Conservation (phyloP, 495 filamentous ascomycete species). For the Tricharina praecox region DNA sequence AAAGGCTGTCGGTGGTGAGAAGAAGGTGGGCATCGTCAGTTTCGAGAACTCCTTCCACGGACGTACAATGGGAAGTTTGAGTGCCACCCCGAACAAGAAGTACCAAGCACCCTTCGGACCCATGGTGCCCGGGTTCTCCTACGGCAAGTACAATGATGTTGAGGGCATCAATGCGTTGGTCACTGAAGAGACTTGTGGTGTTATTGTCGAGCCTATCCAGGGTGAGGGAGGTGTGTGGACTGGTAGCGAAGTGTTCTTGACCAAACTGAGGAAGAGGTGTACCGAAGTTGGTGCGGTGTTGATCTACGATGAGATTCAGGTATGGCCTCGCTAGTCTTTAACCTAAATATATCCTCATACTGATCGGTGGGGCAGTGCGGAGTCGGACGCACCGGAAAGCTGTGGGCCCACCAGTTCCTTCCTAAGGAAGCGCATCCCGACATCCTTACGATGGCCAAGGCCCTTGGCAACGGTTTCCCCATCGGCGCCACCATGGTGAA, state of each 20-base stretch:
- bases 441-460: constrained; percentile 85
- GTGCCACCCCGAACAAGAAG: constrained; percentile 94
- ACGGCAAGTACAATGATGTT: constrained; percentile 72
- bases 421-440: constrained; percentile 76
- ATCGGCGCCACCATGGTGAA: constrained; percentile 83
- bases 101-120: constrained; percentile 90
- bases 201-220: constrained; percentile 96
- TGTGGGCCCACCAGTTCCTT: constrained; percentile 73
- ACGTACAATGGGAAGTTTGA: constrained; percentile 80
- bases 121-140: constrained; percentile 84
- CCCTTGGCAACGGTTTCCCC: constrained; percentile 88
- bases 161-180: constrained; percentile 51
- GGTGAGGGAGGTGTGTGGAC: constrained; percentile 87
- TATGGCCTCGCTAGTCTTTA: neutral
- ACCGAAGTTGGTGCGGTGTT: constrained; percentile 74
- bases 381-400: constrained; percentile 60
- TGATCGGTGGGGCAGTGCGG: constrained; percentile 51
- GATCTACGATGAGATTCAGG: constrained; percentile 77
- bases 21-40: constrained; percentile 69
- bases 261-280: constrained; percentile 60
- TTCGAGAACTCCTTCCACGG: constrained; percentile 90
- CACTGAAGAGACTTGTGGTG: constrained; percentile 72
- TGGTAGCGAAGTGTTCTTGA: constrained; percentile 63
- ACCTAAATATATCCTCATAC: neutral
- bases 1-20: constrained; percentile 45